Evolutionary conservation across 2,329 filamentous ascomycete species (phyloP).

Genomic region (Samsoniella hepiali): DNA sequence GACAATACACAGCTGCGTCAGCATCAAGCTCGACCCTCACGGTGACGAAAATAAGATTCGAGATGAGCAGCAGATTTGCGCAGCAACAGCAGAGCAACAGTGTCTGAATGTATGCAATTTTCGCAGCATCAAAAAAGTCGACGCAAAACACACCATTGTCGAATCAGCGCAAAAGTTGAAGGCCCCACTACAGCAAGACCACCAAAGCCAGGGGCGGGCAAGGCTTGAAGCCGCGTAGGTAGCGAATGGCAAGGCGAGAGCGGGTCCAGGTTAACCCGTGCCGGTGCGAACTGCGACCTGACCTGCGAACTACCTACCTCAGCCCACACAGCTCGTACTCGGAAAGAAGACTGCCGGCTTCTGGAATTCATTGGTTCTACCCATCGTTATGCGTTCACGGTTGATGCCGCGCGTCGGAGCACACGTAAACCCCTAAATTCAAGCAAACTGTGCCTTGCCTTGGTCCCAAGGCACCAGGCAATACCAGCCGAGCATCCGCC

Average conservation of each 20-base stretch:
- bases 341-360: not conserved
- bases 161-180: slow-evolving; percentile 7
- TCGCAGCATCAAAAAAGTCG: not conserved
- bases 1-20: not conserved
- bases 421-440: not conserved
- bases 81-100: not conserved
- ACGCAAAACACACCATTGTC: slow-evolving; percentile 5
- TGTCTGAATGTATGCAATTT: not conserved
- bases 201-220: not conserved
- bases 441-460: not conserved
- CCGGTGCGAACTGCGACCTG: not conserved
- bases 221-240: too few species aligned
- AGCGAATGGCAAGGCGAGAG: not conserved
- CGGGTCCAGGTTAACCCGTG: slow-evolving; percentile 12
- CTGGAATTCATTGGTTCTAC: not conserved
- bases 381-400: not conserved
- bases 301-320: too few species aligned
- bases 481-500: not conserved
- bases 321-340: not conserved
- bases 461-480: not conserved
- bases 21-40: not conserved
- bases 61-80: too few species aligned
- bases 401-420: not conserved
- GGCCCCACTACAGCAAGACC: slow-evolving; percentile 1
- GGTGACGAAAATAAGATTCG: not conserved